Evolutionary conservation across 305 asterid species (phyloP), one percentile per base, ranked within the genome.

Genomic region (Solanum hybrid): DNA sequence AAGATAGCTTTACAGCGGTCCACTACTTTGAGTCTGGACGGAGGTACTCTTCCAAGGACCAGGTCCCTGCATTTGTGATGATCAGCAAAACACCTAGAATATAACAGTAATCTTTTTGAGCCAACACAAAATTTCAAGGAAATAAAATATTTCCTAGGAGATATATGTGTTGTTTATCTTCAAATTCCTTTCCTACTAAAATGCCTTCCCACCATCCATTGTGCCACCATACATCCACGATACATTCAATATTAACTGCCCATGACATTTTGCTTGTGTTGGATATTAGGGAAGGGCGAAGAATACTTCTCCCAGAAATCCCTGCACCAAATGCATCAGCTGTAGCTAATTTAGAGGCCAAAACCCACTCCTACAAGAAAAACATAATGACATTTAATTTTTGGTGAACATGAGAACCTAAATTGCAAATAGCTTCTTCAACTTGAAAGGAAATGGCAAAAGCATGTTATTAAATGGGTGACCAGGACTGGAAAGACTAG

Each of bases 151-250:
- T 78, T 95, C 98, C 99, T 92, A 97, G 97, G 85, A 97, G 94
- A 91, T 96, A 93, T 74, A 97, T 94, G 51, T 16, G 90, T 1
- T 95, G 61, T 77, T 82, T 51, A 82, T 93, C 94, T 8, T 91
- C 90, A 24, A 93, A 81, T 89, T 94, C 94, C 90, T 91, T 95
- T 91, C 89, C 91, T 87, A 95, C 92, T 22, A 97, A 94, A 73
- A 97, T 93, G 77, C 98, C 99, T 92, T 97, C 98, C 99, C 99
- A 97, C 98, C 99, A 97, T 31, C 98, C 99, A 90, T 94, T 98
- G 86, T 96, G 94, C 96, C 95, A 94, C 97, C 96, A 95, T 86
- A 95, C 98, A 91, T 96, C 99, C 29, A 97, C 97, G 34, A 93
- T 67, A 40, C 92, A 90, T 80, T 98, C 98, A 76, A 93, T 89